Evolutionary conservation across 2,329 filamentous ascomycete genomes (phyloP).

Genomic region (Neofusicoccum sp.): DNA sequence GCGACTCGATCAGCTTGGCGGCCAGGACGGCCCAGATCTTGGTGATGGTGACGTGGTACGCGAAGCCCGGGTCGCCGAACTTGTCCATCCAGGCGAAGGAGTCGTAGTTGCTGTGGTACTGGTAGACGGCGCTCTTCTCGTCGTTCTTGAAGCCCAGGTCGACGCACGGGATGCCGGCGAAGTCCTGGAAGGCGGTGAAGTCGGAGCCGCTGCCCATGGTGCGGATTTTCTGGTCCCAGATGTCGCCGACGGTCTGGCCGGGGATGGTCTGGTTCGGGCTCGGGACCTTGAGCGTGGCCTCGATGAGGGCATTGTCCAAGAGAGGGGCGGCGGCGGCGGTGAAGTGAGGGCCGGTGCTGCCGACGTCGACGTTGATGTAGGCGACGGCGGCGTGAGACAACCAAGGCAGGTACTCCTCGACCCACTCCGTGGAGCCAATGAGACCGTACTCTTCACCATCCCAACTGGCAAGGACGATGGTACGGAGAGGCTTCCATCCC

Average conservation of each 20-base stretch:
- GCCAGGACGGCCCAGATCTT: constrained; percentile 50
- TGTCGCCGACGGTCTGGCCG: constrained; percentile 70
- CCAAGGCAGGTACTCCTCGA: constrained; percentile 87
- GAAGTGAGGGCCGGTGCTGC: constrained; percentile 67
- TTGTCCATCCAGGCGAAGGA: constrained; percentile 82
- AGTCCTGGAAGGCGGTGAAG: constrained; percentile 58
- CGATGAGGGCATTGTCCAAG: constrained; percentile 71
- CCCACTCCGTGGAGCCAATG: constrained; percentile 88
- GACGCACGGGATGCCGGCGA: constrained; percentile 52
- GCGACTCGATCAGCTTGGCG: constrained; percentile 50
- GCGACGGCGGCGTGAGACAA: constrained; percentile 72
- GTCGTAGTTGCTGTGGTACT: constrained; percentile 86
- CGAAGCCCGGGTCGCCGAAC: constrained; percentile 68
- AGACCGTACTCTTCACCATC: constrained; percentile 78
- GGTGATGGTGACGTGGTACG: constrained; percentile 58
- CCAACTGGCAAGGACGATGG: constrained; percentile 81
- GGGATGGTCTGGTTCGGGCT: constrained; percentile 70
- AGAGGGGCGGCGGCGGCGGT: constrained; percentile 70
- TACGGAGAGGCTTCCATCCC: constrained; percentile 84
- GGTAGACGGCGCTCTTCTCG: constrained; percentile 59
- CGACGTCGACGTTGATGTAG: constrained; percentile 85
- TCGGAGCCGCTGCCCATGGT: constrained; percentile 58
- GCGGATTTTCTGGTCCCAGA: constrained; percentile 58
- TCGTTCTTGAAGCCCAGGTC: constrained; percentile 49
- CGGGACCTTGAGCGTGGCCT: constrained; percentile 52